phyloP scores from a whole-genome alignment of 208 protist species.

The Leishmania mexicana region DNA sequence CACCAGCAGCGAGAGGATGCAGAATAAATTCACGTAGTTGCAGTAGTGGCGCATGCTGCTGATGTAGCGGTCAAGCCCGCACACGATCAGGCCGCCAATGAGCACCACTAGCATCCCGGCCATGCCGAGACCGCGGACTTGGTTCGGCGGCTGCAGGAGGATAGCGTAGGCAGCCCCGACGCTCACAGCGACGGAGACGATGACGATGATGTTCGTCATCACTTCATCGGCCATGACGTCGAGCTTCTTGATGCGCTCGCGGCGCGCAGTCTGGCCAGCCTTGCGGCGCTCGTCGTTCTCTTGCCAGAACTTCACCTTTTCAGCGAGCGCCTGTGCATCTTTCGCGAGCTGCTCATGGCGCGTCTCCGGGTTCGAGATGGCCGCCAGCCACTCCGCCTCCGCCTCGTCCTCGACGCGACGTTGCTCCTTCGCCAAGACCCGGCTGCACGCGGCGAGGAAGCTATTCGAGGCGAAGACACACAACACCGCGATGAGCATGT shows the following conservation, averaged over 20 bases:
- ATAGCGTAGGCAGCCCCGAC: conserved; percentile 29
- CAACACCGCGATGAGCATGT: conserved; percentile 47
- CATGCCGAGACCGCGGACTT: conserved; percentile 49
- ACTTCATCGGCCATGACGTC: conserved; percentile 43
- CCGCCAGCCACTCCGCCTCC: conserved; percentile 13
- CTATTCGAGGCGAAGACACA: conserved; percentile 36
- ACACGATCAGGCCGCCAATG: conserved; percentile 31
- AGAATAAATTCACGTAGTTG: conserved; percentile 26
- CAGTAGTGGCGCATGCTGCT: conserved; percentile 25
- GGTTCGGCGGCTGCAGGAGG: conserved; percentile 43
- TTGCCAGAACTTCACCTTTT: conserved; percentile 33
- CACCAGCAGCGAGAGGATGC: conserved; percentile 13
- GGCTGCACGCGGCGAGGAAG: conserved; percentile 39
- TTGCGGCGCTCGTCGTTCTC: conserved; percentile 36
- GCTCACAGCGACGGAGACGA: conserved; percentile 32
- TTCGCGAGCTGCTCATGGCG: conserved; percentile 24
- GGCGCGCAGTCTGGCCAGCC: conserved; percentile 24
- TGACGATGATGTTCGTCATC: conserved; percentile 53
- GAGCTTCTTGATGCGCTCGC: conserved; percentile 27
- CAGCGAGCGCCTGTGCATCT: conserved; percentile 15
- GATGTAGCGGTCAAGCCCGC: conserved; percentile 30
- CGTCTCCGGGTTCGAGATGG: conserved; percentile 11
- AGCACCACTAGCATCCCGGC: conserved; percentile 38
- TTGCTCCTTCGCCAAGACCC: conserved; percentile 31
- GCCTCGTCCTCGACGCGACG: conserved; percentile 21